Percentiles rank a stretch among this genome's conserved stretches.
phyloP scores from a whole-genome alignment of 257 asterid species.

The Ajuga chamaepitys region DNA sequence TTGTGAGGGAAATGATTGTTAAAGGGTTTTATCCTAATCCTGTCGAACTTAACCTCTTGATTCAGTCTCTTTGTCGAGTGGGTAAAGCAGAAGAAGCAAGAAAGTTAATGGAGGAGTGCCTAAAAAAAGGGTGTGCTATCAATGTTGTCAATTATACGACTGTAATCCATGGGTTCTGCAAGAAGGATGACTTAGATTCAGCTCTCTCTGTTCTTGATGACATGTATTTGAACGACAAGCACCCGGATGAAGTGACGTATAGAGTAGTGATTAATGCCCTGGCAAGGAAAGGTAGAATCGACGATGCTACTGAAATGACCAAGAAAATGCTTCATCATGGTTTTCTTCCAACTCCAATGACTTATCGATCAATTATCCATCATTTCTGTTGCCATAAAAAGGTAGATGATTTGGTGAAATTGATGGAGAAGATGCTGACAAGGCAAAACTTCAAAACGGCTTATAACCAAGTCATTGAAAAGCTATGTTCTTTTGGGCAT shows the following conservation, averaged over 20 bases:
- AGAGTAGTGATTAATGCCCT: conserved; percentile 58
- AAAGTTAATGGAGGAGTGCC: conserved; percentile 69
- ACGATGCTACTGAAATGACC: conserved; percentile 62
- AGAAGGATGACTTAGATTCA: conserved; percentile 55
- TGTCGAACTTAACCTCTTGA: conserved; percentile 74
- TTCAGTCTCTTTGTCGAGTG: conserved; percentile 57
- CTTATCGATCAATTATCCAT: conserved; percentile 73
- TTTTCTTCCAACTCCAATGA: conserved; percentile 73
- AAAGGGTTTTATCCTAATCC: conserved; percentile 74
- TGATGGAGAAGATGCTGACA: conserved; percentile 65
- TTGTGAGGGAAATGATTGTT: conserved; percentile 62
- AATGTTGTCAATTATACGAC: conserved; percentile 83
- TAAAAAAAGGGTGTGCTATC: conserved; percentile 72
- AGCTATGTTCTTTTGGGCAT: conserved; percentile 61
- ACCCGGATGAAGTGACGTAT: conserved; percentile 79
- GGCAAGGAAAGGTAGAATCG: conserved; percentile 58
- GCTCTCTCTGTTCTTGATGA: conserved; percentile 93
- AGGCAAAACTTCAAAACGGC: conserved; percentile 52
- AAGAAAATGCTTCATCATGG: conserved; percentile 79
- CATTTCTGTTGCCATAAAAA: conserved; percentile 55
- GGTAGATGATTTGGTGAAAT: conserved; percentile 51
- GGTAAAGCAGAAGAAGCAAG: conserved; percentile 52
- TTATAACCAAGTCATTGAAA: conserved; percentile 75
- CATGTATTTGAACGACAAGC: conserved; percentile 80
- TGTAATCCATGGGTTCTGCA: conserved; percentile 84